Evolutionary conservation across 2,329 filamentous ascomycete genomes (phyloP).

Genomic region (Endocalyx cinctus): DNA sequence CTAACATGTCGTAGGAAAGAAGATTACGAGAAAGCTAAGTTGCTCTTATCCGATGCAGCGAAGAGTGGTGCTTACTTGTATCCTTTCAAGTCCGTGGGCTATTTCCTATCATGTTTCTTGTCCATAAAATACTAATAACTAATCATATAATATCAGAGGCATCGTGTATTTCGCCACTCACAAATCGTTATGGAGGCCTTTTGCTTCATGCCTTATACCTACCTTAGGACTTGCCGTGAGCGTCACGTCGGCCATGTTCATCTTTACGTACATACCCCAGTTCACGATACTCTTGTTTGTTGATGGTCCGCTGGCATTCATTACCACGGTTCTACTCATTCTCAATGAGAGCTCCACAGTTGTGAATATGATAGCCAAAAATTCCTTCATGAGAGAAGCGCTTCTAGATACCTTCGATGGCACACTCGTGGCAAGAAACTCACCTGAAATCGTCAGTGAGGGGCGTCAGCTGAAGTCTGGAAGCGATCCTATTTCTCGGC

Average conservation of each 20-base stretch:
- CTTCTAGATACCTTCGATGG: slow-evolving; percentile 88
- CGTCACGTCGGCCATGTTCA: slow-evolving; percentile 78
- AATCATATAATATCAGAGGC: slow-evolving; percentile 32
- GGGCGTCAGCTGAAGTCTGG: slow-evolving; percentile 68
- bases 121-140: slow-evolving; percentile 1
- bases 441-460: slow-evolving; percentile 60
- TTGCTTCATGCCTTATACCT: slow-evolving; percentile 49
- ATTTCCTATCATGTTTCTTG: slow-evolving; percentile 1
- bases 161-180: slow-evolving; percentile 57
- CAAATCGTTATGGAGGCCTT: slow-evolving; percentile 53
- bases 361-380: slow-evolving; percentile 54
- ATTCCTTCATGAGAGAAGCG: slow-evolving; percentile 75
- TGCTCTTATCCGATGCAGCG: slow-evolving; percentile 62
- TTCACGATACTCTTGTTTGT: slow-evolving; percentile 77
- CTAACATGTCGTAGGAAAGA: slow-evolving; percentile 47
- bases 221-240: slow-evolving; percentile 67
- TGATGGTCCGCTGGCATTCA: slow-evolving; percentile 75
- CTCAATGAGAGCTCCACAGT: slow-evolving; percentile 58
- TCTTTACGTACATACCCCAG: slow-evolving; percentile 82
- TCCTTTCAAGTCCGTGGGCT: slow-evolving; percentile 58
- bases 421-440: slow-evolving; percentile 49
- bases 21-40: slow-evolving; percentile 64
- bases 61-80: slow-evolving; percentile 80
- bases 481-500: slow-evolving; percentile 50
- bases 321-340: slow-evolving; percentile 66